Conservation (phyloP, 768 basidiomycete genomes). For the Boletus vinaceobasis region DNA sequence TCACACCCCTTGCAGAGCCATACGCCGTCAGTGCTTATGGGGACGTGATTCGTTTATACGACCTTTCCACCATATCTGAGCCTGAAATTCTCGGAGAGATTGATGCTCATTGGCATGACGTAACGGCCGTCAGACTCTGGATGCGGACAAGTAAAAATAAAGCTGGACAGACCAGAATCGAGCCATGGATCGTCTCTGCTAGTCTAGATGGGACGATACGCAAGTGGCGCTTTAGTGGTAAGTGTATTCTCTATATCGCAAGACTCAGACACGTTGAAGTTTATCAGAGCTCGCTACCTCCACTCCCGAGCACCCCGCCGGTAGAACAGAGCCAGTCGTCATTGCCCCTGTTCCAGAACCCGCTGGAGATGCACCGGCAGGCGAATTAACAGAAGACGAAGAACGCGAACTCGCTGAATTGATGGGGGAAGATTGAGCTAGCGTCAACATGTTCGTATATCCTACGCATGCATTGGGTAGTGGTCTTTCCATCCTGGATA, state of each 20-base stretch:
- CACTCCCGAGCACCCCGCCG: conserved; percentile 19
- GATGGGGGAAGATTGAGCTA: conserved; percentile 39
- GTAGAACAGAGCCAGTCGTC: conserved; percentile 14
- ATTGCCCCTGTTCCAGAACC: conserved; percentile 29
- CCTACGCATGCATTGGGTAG: conserved; percentile 17
- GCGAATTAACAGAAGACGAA: conserved; percentile 78
- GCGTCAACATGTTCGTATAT: neutral
- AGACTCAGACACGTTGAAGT: neutral
- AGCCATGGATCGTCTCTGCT: conserved; percentile 80
- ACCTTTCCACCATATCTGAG: conserved; percentile 64
- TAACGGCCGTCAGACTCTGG: conserved; percentile 76
- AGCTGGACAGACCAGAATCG: conserved; percentile 48
- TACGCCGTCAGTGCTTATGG: conserved; percentile 82
- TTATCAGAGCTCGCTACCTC: conserved; percentile 27
- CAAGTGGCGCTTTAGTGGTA: conserved; percentile 76
- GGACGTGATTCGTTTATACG: conserved; percentile 78
- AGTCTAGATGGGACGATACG: conserved; percentile 87
- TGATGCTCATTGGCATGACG: conserved; percentile 90
- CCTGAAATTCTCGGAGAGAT: conserved; percentile 69
- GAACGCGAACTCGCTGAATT: conserved; percentile 86
- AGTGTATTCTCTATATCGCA: neutral
- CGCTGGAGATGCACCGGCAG: conserved; percentile 27
- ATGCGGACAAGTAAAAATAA: conserved; percentile 44
- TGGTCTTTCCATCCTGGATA: conserved; percentile 44
- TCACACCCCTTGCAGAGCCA: conserved; percentile 63